A percentile compares a stretch with the other conserved stretches of the same genome.
phyloP scores from a whole-genome alignment of 176 grass and related monocot species.

The Olyra latifolia region DNA sequence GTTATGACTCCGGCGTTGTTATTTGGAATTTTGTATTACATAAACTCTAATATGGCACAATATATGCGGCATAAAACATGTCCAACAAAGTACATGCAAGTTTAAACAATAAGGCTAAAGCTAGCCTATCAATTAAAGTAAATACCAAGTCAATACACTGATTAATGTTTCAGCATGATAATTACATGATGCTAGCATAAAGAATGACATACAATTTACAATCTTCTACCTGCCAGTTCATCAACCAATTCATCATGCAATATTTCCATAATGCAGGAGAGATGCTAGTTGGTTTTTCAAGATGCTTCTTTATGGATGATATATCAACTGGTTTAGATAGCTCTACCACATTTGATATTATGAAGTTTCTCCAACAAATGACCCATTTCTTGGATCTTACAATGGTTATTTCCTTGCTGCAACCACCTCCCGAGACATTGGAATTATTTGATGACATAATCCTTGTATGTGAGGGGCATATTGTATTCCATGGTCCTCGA shows the following conservation, averaged over 20 bases:
- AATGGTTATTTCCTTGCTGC: too few relatives aligned
- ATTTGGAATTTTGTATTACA: not conserved
- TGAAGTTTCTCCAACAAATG: too few relatives aligned
- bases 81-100: not conserved
- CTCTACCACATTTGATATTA: too few relatives aligned
- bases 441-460: slow-evolving; percentile 44
- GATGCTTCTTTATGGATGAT: too few relatives aligned
- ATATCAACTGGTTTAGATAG: too few relatives aligned
- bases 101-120: not conserved
- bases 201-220: not conserved
- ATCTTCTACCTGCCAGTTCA: not conserved
- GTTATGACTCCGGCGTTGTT: not conserved
- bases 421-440: too few relatives aligned
- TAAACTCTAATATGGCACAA: not conserved
- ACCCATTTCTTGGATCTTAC: too few relatives aligned
- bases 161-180: not conserved
- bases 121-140: not conserved
- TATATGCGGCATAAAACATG: not conserved
- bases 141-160: not conserved
- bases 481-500: slow-evolving; percentile 81
- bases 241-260: not conserved
- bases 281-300: too few relatives aligned
- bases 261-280: not conserved
- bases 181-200: not conserved
- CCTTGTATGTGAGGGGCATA: slow-evolving; percentile 68